Percentiles rank a stretch among this genome's conserved stretches.
These are phyloP conservation scores for Trichoderma asperellum DNA, from an alignment of 2,329 filamentous ascomycete species.

Conservation along the genomic window DNA sequence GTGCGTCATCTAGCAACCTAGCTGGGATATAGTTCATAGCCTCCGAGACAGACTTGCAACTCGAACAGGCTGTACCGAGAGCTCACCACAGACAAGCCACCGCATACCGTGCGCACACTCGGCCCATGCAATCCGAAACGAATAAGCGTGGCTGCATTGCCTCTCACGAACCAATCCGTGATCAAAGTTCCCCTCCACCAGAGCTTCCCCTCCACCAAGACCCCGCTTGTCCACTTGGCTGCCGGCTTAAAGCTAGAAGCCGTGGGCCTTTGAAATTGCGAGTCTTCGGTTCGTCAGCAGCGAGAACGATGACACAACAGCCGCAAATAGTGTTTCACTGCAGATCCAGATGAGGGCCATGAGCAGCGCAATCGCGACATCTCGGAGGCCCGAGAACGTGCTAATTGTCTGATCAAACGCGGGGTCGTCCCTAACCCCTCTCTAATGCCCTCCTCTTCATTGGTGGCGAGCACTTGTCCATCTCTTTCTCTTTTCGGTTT, in stretches of 20 bases:
- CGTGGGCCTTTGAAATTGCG: constrained; percentile 23
- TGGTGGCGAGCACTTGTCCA: neutral
- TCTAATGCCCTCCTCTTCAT: neutral
- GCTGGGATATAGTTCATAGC: neutral
- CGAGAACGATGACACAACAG: constrained; percentile 17
- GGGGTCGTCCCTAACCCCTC: constrained; percentile 13
- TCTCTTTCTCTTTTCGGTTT: neutral
- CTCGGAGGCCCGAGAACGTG: constrained; percentile 1
- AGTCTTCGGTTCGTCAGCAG: constrained; percentile 11
- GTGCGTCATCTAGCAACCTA: neutral
- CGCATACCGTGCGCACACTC: neutral
- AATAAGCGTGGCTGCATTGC: neutral
- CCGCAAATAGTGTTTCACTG: constrained; percentile 19
- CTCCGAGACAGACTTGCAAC: neutral
- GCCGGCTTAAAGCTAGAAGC: constrained; percentile 5
- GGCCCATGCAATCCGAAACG: neutral
- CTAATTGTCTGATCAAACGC: constrained; percentile 4
- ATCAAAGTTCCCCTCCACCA: constrained; percentile 5
- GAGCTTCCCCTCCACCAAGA: constrained; percentile 12
- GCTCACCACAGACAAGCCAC: neutral
- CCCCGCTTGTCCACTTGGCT: constrained; percentile 19
- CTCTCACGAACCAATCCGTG: neutral
- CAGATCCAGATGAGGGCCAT: constrained; percentile 14
- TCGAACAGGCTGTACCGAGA: neutral
- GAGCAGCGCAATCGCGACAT: constrained; percentile 19